These are phyloP conservation scores for Flagelloscypha sp. DNA, from an alignment of 768 basidiomycete genomes.

Conservation along the genomic window DNA sequence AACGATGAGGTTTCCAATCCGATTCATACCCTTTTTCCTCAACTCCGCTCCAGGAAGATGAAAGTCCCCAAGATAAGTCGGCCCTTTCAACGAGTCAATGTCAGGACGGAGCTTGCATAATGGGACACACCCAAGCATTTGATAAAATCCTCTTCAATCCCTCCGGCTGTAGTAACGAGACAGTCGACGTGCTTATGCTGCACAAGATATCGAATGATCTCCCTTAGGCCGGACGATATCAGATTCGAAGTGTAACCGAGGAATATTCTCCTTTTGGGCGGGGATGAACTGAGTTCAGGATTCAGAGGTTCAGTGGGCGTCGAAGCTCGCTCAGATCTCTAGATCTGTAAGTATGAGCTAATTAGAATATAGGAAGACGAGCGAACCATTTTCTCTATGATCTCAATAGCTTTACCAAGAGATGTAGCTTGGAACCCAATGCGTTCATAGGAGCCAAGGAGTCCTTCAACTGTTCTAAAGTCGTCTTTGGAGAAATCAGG, in stretches of 20 bases:
- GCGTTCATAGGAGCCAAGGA: conserved; percentile 71
- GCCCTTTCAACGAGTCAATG: too few relatives aligned
- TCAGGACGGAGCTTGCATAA: too few relatives aligned
- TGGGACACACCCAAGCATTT: conserved; percentile 98
- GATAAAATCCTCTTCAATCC: conserved; percentile 98
- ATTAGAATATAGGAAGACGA: conserved; percentile 8
- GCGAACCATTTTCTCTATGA: conserved; percentile 87
- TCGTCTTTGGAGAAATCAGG: conserved; percentile 77
- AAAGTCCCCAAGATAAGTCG: conserved; percentile 92
- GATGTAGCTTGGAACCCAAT: conserved; percentile 99
- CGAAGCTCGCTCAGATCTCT: too few relatives aligned
- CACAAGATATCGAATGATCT: conserved; percentile 85
- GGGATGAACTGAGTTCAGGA: not conserved
- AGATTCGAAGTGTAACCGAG: conserved; percentile 98
- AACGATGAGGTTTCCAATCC: conserved; percentile 92
- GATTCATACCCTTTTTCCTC: conserved; percentile 86
- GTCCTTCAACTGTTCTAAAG: too few relatives aligned
- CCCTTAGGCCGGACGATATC: conserved; percentile 93
- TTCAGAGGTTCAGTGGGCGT: too few relatives aligned
- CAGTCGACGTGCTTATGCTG: conserved; percentile 86
- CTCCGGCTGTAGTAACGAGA: conserved; percentile 95
- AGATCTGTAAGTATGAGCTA: conserved; percentile 1
- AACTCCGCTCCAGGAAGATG: conserved; percentile 84
- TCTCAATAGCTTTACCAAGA: conserved; percentile 77
- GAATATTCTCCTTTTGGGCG: conserved; percentile 45